Evolutionary conservation across 495 filamentous ascomycete species (phyloP).

Genomic region (Penicillium verhagenii): DNA sequence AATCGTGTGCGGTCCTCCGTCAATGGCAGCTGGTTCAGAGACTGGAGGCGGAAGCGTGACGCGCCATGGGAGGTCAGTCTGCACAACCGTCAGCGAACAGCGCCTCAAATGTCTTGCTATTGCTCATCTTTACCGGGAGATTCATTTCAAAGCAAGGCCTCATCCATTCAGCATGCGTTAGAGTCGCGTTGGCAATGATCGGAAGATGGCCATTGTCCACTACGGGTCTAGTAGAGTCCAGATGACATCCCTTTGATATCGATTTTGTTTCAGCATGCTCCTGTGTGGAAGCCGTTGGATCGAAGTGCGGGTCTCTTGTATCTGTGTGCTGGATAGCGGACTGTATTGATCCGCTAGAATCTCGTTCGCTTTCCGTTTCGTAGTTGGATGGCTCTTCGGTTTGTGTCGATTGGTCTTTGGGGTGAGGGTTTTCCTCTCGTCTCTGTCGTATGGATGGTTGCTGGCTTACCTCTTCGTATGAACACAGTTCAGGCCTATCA

Average conservation of each 20-base stretch:
- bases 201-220: not conserved
- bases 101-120: not conserved
- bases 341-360: not conserved
- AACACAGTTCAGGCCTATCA: not conserved
- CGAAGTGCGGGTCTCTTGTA: not conserved
- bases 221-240: not conserved
- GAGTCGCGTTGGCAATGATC: not conserved
- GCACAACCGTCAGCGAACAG: no score
- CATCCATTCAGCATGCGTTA: not conserved
- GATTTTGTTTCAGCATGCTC: not conserved
- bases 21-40: no score
- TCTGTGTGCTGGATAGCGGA: not conserved
- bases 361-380: not conserved
- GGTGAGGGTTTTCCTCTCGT: not conserved
- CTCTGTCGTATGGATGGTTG: not conserved
- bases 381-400: not conserved
- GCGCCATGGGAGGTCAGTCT: no score
- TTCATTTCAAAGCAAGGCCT: not conserved
- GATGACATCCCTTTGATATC: not conserved
- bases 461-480: not conserved
- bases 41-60: no score
- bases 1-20: no score
- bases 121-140: not conserved
- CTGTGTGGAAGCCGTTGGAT: not conserved
- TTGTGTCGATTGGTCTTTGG: not conserved